Base-by-base conservation (phyloP, 768 basidiomycete species). In the Tulasnella calospora region DNA sequence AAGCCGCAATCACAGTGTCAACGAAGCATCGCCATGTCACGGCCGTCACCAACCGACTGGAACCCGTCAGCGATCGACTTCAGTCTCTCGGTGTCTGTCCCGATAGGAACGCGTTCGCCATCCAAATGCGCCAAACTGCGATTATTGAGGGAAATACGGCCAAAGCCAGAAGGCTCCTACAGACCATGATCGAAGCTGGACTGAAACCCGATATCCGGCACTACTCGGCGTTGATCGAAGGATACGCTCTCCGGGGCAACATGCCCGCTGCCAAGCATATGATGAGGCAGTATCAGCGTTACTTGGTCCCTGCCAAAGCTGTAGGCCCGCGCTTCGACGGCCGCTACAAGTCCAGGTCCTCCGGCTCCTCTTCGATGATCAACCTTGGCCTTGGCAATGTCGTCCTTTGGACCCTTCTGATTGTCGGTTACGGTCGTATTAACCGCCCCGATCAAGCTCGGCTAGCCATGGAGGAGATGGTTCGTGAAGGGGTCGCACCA, bases 391-490 rank as follows among this genome's bases (percentile, higher is more conserved):
- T 76, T 17, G 74, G 74, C 38, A 47, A 76, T 33, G 57, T 76
- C 74, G 44, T 91, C 69, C 89, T 93, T 88, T 92, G 90, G 86
- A 94, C 94, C 35, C 90, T 91, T 79, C 87, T 96, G 79, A 90
- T 96, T 81, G 86, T 87, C 46, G 94, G 92, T 2, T 88, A 91
- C 83, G 92, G 89, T 30, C 88, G 89, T n/a, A 86, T 87, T 74
- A 88, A 89, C 19, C 84, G 89, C 41, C 89, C 92, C 7, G 84
- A 85, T 3, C 82, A 84, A 36, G 92, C 92, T 0, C 83, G 88
- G 80, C 84, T 83, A 41, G 84, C 86, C 35, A 94, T 94, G 82
- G 87, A 87, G 44, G 83, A 86, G 51, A 94, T 95, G 92, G 80
- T 92, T 17, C 84, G 85, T 2, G 83, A 85, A 19, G 91, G 90